Conservation (phyloP, 495 filamentous ascomycete genomes). For the Chaetomium cochliodes region DNA sequence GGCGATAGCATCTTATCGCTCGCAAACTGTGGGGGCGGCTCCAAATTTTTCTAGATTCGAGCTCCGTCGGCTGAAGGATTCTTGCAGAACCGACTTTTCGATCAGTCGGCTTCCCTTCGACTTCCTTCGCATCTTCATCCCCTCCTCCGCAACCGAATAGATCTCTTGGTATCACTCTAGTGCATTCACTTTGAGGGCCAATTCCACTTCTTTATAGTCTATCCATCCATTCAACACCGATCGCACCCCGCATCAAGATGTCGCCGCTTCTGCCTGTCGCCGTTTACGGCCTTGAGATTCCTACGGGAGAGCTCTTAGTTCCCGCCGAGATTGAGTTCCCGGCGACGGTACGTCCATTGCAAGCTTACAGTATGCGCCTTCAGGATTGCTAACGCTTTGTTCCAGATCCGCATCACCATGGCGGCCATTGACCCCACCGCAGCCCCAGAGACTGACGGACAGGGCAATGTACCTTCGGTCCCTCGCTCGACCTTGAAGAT, state of each 20-base stretch:
- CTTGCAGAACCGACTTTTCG: constrained; percentile 24
- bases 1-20: constrained; percentile 34
- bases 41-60: constrained; percentile 28
- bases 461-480: constrained; percentile 57
- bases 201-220: constrained; percentile 1
- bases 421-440: constrained; percentile 92
- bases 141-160: background rate
- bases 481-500: constrained; percentile 86
- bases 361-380: background rate
- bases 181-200: background rate
- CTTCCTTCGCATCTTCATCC: constrained; percentile 7
- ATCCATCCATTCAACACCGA: background rate
- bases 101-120: background rate
- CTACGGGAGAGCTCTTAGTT: constrained; percentile 71
- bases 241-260: constrained; percentile 27
- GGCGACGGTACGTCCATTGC: constrained; percentile 67
- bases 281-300: constrained; percentile 86
- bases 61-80: constrained; percentile 23
- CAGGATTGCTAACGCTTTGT: constrained; percentile 14
- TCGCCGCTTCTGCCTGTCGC: constrained; percentile 62
- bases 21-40: constrained; percentile 19
- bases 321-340: constrained; percentile 72
- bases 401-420: constrained; percentile 94
- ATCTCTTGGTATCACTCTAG: background rate
- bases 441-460: constrained; percentile 62